These are phyloP conservation scores for Golubevia pallescens DNA, from an alignment of 1,284 basidiomycete species.

Conservation along the genomic window DNA sequence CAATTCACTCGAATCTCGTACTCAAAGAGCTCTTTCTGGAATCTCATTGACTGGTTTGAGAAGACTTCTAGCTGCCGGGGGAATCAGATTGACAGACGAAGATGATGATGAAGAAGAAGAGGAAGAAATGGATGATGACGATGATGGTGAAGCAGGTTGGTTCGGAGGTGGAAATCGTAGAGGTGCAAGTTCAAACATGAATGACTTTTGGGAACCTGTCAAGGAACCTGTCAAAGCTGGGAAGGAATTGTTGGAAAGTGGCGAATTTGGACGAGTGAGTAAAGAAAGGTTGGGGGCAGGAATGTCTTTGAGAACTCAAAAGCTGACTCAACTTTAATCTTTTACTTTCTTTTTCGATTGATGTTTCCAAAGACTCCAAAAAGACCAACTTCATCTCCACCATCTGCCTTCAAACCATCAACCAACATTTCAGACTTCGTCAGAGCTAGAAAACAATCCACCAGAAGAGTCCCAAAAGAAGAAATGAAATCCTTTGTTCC, in stretches of 20 bases:
- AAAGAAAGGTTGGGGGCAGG: not conserved
- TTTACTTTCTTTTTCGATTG: conserved; percentile 26
- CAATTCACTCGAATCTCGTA: conserved; percentile 11
- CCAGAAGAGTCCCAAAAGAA: not conserved
- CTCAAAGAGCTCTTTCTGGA: conserved; percentile 21
- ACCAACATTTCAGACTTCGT: conserved; percentile 12
- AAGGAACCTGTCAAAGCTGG: conserved; percentile 77
- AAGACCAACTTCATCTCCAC: conserved; percentile 4
- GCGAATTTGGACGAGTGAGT: conserved; percentile 79
- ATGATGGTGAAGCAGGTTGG: conserved; percentile 10
- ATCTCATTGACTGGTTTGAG: conserved; percentile 37
- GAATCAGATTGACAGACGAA: conserved; percentile 10
- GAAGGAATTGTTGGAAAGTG: conserved; percentile 74
- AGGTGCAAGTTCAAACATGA: conserved; percentile 14
- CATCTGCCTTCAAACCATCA: conserved; percentile 8
- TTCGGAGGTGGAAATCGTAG: not conserved
- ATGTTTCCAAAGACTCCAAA: conserved; percentile 21
- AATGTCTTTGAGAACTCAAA: conserved; percentile 5
- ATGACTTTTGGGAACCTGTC: conserved; percentile 42
- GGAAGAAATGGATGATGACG: conserved; percentile 21
- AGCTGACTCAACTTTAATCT: conserved; percentile 21
- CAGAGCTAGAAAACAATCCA: not conserved
- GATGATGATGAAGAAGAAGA: conserved; percentile 27
- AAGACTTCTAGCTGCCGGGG: conserved; percentile 24
- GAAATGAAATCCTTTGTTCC: conserved; percentile 70